phyloP scores from a whole-genome alignment of 2,329 filamentous ascomycete genomes.

The Aspergillus tamarii region DNA sequence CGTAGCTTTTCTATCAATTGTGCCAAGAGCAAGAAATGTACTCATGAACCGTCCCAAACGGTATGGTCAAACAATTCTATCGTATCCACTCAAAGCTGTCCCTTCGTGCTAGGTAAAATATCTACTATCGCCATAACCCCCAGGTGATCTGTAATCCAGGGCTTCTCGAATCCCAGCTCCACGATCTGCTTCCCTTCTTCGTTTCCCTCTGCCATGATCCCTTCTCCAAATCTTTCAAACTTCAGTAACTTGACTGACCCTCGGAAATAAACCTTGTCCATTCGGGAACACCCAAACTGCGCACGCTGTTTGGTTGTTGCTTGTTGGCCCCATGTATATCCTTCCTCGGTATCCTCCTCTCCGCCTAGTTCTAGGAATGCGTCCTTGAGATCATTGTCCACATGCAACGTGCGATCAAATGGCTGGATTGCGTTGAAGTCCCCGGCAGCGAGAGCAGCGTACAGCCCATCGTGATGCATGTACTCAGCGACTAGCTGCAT shows the following conservation, averaged over 20 bases:
- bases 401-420: slow-evolving; percentile 8
- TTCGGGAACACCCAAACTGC: slow-evolving; percentile 13
- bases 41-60: too few species aligned
- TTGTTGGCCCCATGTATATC: slow-evolving; percentile 19
- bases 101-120: background rate
- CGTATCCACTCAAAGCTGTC: background rate
- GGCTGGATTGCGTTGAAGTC: slow-evolving; percentile 19
- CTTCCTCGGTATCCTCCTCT: slow-evolving; percentile 8
- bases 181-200: slow-evolving; percentile 3
- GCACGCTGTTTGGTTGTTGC: slow-evolving; percentile 1
- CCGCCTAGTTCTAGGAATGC: slow-evolving; percentile 14
- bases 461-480: background rate
- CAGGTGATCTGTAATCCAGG: slow-evolving; percentile 19
- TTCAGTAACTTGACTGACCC: background rate
- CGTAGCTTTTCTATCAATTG: background rate
- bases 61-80: background rate
- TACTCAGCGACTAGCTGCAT: slow-evolving; percentile 5
- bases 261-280: slow-evolving; percentile 17
- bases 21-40: background rate
- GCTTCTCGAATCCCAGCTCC: slow-evolving; percentile 11
- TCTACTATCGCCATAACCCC: slow-evolving; percentile 8
- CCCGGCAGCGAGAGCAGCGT: slow-evolving; percentile 1
- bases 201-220: slow-evolving; percentile 1
- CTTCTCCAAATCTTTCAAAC: slow-evolving; percentile 14
- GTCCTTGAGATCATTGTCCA: slow-evolving; percentile 12